Base-by-base conservation (phyloP, 2,329 filamentous ascomycete species). In the Calonectria ilicicola region DNA sequence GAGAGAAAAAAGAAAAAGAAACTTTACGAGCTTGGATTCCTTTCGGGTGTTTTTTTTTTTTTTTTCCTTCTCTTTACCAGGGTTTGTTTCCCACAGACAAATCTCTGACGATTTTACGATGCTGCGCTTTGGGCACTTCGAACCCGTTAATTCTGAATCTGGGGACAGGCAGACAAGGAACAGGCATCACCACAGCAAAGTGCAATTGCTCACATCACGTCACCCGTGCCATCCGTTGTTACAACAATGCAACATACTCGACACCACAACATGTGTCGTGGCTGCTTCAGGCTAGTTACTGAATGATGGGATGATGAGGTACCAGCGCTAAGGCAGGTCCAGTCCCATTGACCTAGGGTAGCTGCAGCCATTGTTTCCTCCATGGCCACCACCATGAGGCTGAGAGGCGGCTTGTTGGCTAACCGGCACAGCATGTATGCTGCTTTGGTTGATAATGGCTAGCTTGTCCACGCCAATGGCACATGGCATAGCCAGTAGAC, bases 251-350 rank as follows among this genome's bases (percentile, higher is more conserved):
- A 56, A 56, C 51, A 56, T n/a, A 56, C 19, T 56, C 19, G n/a
- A 21, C 29, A 27, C 32, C 51, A n/a, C 51, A 38, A 15, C 51
- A 56, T 29, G 32, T 38, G 51, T 56, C 29, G 29, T 29, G 32
- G n/a, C 19, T 21, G 51, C 51, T 56, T 56, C 51, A 56, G 29
- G 29, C 51, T 29, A 56, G 29, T 56, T 29, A 56, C 51, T 56
- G 51, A 56, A 56, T 56, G 51, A 56, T 56, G 51, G 56, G 38
- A 62, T 40, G 56, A 44, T 21, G 56, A 23, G 32, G 56, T 27
- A 21, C 56, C 35, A n/a, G 38, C 56, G 56, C 56, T 62, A 62
- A 62, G n/a, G 56, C 35, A 62, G 35, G 56, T 40, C 56, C 23
- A 42, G 56, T 44, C 38, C 15, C 35, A 27, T 42, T 42, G 35